Evolutionary conservation across 1,284 basidiomycete species (phyloP).

Genomic region (Volvariella surrecta): DNA sequence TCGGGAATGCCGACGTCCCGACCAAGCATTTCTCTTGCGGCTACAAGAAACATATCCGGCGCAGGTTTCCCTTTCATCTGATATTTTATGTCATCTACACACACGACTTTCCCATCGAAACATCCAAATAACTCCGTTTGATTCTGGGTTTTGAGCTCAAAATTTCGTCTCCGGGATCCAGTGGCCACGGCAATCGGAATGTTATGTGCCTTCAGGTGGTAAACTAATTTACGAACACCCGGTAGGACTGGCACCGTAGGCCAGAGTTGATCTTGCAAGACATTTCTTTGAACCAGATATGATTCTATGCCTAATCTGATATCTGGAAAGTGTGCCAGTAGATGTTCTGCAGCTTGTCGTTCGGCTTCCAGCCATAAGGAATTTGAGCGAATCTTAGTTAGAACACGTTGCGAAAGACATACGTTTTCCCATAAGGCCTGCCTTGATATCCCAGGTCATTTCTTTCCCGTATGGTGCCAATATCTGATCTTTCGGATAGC

Average conservation of each 20-base stretch:
- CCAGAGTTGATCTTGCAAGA: slow-evolving; percentile 55
- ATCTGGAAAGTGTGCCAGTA: slow-evolving; percentile 68
- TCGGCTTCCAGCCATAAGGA: slow-evolving; percentile 55
- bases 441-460: slow-evolving; percentile 82
- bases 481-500: slow-evolving; percentile 45
- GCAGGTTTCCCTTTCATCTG: slow-evolving; percentile 53
- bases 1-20: slow-evolving; percentile 43
- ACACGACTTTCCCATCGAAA: slow-evolving; percentile 58
- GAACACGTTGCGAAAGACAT: slow-evolving; percentile 16
- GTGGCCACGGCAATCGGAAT: slow-evolving; percentile 75
- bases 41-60: slow-evolving; percentile 68
- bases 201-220: slow-evolving; percentile 52
- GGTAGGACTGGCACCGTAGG: slow-evolving; percentile 59
- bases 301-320: slow-evolving; percentile 52
- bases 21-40: slow-evolving; percentile 49
- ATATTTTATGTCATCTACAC: slow-evolving; percentile 52
- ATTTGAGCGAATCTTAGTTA: slow-evolving; percentile 1
- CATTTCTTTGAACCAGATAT: slow-evolving; percentile 48
- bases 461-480: slow-evolving; percentile 61
- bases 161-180: slow-evolving; percentile 56
- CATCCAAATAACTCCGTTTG: slow-evolving; percentile 45
- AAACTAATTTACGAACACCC: slow-evolving; percentile 54
- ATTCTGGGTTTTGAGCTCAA: slow-evolving; percentile 54
- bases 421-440: slow-evolving; percentile 80
- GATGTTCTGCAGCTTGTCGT: slow-evolving; percentile 48